These are phyloP conservation scores for Aplosporella prunicola DNA, from an alignment of 2,329 filamentous ascomycete species.

Conservation along the genomic window DNA sequence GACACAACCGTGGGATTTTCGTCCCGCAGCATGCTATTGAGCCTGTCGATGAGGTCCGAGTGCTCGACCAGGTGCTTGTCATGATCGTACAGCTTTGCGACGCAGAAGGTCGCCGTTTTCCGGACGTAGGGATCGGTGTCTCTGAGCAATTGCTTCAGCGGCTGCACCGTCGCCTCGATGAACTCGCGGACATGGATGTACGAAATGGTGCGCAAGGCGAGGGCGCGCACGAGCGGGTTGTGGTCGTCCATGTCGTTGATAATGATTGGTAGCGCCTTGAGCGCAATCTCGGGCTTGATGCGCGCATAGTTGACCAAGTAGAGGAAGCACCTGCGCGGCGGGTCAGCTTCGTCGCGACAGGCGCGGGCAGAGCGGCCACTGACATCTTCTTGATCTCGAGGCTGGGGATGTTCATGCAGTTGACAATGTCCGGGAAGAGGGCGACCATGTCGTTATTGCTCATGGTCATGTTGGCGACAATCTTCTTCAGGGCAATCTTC, in stretches of 20 bases:
- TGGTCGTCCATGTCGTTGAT: slow-evolving; percentile 88
- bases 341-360: slow-evolving; percentile 28
- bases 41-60: slow-evolving; percentile 82
- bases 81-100: slow-evolving; percentile 96
- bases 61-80: slow-evolving; percentile 81
- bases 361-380: too few species aligned
- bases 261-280: slow-evolving; percentile 84
- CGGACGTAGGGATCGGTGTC: slow-evolving; percentile 92
- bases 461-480: slow-evolving; percentile 99
- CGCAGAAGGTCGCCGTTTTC: slow-evolving; percentile 95
- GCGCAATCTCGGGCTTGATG: slow-evolving; percentile 84
- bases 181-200: slow-evolving; percentile 96
- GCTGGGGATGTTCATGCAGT: slow-evolving; percentile 88
- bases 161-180: slow-evolving; percentile 78
- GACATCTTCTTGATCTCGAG: slow-evolving; percentile 99
- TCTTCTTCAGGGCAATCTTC: slow-evolving; percentile 98
- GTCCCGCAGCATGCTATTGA: slow-evolving; percentile 84
- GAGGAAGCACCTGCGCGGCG: slow-evolving; percentile 71
- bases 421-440: slow-evolving; percentile 88
- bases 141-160: slow-evolving; percentile 72
- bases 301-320: slow-evolving; percentile 96
- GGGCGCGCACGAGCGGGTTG: slow-evolving; percentile 84
- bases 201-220: slow-evolving; percentile 89
- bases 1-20: slow-evolving; percentile 97
- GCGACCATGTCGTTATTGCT: slow-evolving; percentile 99